Base-by-base conservation (phyloP, 2,329 filamentous ascomycete species). In the Trichoderma breve region DNA sequence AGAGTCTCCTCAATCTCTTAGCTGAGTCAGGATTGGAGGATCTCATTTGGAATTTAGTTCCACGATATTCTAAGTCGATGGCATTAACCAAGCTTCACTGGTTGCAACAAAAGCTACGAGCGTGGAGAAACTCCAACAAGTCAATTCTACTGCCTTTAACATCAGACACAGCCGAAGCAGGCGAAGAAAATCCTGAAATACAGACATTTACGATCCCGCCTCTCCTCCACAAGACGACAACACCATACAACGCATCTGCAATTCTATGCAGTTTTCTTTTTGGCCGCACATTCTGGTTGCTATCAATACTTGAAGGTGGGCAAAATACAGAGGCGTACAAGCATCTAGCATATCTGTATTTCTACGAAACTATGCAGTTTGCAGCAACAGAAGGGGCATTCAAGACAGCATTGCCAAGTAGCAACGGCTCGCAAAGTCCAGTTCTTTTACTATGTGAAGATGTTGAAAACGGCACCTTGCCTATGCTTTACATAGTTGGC, bases 401-500 rank as follows among this genome's bases (percentile, higher is more conserved):
- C 9, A 51, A 51, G 3, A 6, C 43, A 21, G 3, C 8, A n/a
- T 51, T 51, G n/a, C 43, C 43, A 12, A 51, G n/a, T 21, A 21
- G 43, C 43, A 55, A 32, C 15, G 28, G 21, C 32, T 15, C 64
- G 15, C 51, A 57, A 15, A n/a, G 4, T 28, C 21, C 36, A 43
- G 24, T 28, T 6, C 4, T 43, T 12, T 21, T 71, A 18, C 47
- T 61, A 18, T 65, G 69, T n/a, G 69, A 71, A 36, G 61, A 51
- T 11, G 9, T 58, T 9, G 51, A 34, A 62, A 57, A 39, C 1
- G 26, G 60, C 7, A 30, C 24, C 3, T 5, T 71, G 11, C 47
- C 61, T 3, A 64, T 71, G 39, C 69, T 71, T 28, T 65, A 66
- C 47, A 26, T 71, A 36, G 26, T 63, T 2, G 69, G 69, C 2